Base-by-base conservation (phyloP, 2,329 filamentous ascomycete genomes). In the Beauveria caledonica region DNA sequence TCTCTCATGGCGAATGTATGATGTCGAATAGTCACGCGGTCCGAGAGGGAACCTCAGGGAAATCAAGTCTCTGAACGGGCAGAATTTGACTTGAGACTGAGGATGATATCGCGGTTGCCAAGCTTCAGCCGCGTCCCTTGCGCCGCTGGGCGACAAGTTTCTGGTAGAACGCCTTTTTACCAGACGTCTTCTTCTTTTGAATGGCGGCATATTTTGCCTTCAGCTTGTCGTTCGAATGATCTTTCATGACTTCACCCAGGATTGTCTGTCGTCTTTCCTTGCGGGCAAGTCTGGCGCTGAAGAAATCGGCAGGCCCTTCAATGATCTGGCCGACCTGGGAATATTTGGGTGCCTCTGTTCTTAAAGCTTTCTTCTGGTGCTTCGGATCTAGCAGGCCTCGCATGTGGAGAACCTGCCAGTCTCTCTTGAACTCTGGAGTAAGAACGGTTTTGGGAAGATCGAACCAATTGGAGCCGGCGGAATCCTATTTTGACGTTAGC, bases 81-180 rank as follows among this genome's bases (percentile, higher is more conserved):
- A 15, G 23, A 7, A 19, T 17, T 1, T n/a, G 5, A 15, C 19
- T 36, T 33, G 6, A 3, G 21, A 23, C 29, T 10, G 27, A 23
- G 50, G 3, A 29, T 40, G 36, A 21, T 36, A 40, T 6, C 17
- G 36, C 15, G 17, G 21, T 19, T 11, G 36, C 4, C 36, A 45
- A 45, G 10, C 15, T 33, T 60, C 57, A 62, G 42, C 57, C 46
- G 10, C 51, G 53, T 5, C 51, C 62, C 60, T 69, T 73, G 25
- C 72, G 71, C 53, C 73, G 67, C 49, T 71, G 67, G 23, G 76
- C 71, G 70, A 89, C 84, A 65, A 96, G 73, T 60, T 86, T 87
- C 71, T 93, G 93, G 79, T 97, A 97, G 68, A 90, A 88, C 0
- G 83, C 86, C 75, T 93, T 97, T 78, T 91, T 95, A 57, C 94